Conservation (phyloP, 1,139 yeast species). For the Scheffersomyces segobiensis region DNA sequence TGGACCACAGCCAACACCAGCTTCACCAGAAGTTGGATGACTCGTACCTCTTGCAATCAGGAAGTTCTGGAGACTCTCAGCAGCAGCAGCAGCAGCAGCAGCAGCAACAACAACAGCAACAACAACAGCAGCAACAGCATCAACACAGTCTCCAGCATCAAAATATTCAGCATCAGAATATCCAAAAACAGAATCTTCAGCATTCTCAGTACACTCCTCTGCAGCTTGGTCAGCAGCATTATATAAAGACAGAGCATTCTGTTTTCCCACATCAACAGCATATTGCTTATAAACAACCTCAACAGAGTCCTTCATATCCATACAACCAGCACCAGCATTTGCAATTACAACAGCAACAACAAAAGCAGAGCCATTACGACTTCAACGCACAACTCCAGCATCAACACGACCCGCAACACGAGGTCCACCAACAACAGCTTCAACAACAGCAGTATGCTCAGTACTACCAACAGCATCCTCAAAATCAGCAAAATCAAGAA, state of each 20-base stretch:
- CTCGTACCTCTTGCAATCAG: conserved; percentile 6
- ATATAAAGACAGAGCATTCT: background rate
- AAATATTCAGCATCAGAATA: conserved; percentile 6
- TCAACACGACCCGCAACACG: conserved; percentile 11
- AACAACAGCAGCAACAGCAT: conserved; percentile 3
- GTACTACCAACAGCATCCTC: conserved; percentile 9
- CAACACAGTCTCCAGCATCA: conserved; percentile 9
- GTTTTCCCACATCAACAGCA: background rate
- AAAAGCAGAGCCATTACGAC: conserved; percentile 1
- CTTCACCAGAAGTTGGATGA: conserved; percentile 5
- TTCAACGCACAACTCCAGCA: conserved; percentile 8
- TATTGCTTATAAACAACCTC: background rate
- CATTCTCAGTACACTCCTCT: background rate
- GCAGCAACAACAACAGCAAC: conserved; percentile 6
- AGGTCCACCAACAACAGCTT: conserved; percentile 9
- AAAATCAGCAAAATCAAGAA: conserved; percentile 7
- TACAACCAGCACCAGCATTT: conserved; percentile 1
- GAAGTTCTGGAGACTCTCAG: conserved; percentile 1
- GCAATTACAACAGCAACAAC: conserved; percentile 4
- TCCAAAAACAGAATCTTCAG: background rate
- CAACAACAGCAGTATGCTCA: conserved; percentile 6
- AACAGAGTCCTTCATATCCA: background rate
- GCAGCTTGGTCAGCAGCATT: background rate
- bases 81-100: conserved; percentile 9
- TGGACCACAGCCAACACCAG: background rate